These are phyloP conservation scores for Xylaria bambusicola DNA, from an alignment of 495 filamentous ascomycete genomes.

Conservation along the genomic window DNA sequence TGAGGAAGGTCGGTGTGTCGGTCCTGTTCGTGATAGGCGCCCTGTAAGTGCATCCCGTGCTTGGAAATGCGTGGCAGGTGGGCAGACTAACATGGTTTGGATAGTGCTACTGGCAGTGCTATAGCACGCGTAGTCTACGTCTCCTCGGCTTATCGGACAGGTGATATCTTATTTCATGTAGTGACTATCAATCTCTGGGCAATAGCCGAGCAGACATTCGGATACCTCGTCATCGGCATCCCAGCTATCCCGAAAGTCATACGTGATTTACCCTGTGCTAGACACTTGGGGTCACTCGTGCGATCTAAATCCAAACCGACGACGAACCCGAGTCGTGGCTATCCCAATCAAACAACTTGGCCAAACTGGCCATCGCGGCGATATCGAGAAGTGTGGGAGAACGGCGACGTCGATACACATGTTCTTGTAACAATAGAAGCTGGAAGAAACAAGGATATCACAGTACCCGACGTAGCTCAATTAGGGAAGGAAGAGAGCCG, in stretches of 20 bases:
- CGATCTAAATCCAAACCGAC: slow-evolving; percentile 1
- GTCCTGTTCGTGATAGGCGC: slow-evolving; percentile 43
- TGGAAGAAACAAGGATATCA: no score
- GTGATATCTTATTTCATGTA: slow-evolving; percentile 26
- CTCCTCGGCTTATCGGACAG: slow-evolving; percentile 29
- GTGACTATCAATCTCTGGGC: slow-evolving; percentile 35
- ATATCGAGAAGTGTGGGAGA: not conserved
- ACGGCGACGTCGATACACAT: slow-evolving; percentile 1
- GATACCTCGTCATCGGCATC: slow-evolving; percentile 35
- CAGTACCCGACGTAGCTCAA: no score
- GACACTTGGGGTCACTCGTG: slow-evolving; percentile 2
- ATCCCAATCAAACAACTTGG: not conserved
- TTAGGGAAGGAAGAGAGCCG: no score
- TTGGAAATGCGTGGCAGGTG: not conserved
- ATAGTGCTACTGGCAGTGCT: slow-evolving; percentile 11
- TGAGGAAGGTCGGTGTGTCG: slow-evolving; percentile 36
- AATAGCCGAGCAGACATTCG: slow-evolving; percentile 33
- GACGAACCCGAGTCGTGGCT: not conserved
- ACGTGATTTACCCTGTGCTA: slow-evolving; percentile 19
- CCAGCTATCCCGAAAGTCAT: slow-evolving; percentile 35
- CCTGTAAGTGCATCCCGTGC: slow-evolving; percentile 32
- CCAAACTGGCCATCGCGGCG: not conserved
- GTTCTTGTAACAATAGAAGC: slow-evolving; percentile 5
- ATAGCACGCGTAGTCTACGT: slow-evolving; percentile 31
- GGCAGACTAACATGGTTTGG: not conserved